phyloP scores from a whole-genome alignment of 208 protist genomes.

The Trypanosoma vivax region DNA sequence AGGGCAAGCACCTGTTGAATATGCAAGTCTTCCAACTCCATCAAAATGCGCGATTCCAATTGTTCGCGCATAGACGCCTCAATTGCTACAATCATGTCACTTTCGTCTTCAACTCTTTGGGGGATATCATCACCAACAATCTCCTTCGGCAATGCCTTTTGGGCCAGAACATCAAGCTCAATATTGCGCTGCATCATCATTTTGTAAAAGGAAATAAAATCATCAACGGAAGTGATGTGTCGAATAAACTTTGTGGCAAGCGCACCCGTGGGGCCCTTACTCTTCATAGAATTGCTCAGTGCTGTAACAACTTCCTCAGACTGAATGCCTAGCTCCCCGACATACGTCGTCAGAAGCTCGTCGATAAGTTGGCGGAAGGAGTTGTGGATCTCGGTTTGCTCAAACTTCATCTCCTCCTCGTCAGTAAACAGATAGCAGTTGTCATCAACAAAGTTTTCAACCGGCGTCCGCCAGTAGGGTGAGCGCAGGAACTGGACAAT shows the following conservation, averaged over 20 bases:
- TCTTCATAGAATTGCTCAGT: constrained; percentile 26
- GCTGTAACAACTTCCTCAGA: constrained; percentile 45
- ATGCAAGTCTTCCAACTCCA: constrained; percentile 62
- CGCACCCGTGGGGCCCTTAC: constrained; percentile 8
- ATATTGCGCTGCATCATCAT: constrained; percentile 91
- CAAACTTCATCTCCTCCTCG: constrained; percentile 85
- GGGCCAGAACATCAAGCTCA: constrained; percentile 83
- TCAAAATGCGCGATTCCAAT: constrained; percentile 17
- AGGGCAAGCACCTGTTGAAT: constrained; percentile 60
- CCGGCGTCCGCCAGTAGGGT: constrained; percentile 74
- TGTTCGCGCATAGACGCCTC: constrained; percentile 58
- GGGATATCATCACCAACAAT: background rate
- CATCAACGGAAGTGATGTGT: constrained; percentile 76
- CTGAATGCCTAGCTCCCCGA: constrained; percentile 72
- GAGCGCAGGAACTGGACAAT: constrained; percentile 81
- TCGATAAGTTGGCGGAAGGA: constrained; percentile 81
- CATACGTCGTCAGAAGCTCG: constrained; percentile 66
- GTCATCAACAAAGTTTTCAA: constrained; percentile 89
- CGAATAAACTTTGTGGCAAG: constrained; percentile 47
- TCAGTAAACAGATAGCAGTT: constrained; percentile 86
- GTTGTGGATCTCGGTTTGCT: constrained; percentile 81
- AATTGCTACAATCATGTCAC: constrained; percentile 66
- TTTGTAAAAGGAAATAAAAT: constrained; percentile 83
- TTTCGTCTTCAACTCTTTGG: constrained; percentile 45
- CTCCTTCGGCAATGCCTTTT: constrained; percentile 23